Conservation (phyloP, 768 basidiomycete genomes). For the Termitomyces sp. region DNA sequence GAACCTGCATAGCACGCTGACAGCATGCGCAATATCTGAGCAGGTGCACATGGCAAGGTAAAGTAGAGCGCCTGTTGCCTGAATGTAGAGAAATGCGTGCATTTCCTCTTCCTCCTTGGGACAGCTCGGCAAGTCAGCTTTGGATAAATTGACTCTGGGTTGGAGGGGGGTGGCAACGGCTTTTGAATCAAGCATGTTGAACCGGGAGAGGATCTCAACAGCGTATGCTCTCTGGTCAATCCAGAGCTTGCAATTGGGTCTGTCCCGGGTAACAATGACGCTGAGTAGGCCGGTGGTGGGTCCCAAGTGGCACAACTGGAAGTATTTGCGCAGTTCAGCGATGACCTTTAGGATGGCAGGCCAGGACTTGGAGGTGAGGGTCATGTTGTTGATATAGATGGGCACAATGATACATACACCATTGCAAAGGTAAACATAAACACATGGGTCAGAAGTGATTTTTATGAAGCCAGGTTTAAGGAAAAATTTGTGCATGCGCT, state of each 20-base stretch:
- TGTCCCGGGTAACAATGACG: constrained; percentile 1
- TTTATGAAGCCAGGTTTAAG: not conserved
- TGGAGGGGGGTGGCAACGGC: constrained; percentile 10
- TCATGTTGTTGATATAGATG: not conserved
- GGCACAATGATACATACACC: not conserved
- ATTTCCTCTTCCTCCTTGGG: constrained; percentile 1
- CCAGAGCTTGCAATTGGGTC: not conserved
- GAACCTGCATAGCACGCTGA: not conserved
- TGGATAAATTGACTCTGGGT: not conserved
- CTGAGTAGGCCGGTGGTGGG: constrained; percentile 4
- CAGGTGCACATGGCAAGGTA: constrained; percentile 7
- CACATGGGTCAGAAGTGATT: not conserved
- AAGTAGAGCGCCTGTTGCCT: constrained; percentile 8
- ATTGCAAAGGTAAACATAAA: not conserved
- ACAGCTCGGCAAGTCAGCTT: not conserved
- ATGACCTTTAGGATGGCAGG: not conserved
- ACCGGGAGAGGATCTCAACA: not conserved
- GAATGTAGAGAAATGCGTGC: constrained; percentile 2
- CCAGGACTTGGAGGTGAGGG: not conserved
- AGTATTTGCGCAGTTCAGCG: not conserved
- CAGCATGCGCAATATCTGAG: constrained; percentile 2
- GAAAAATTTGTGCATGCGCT: not conserved
- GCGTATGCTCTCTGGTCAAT: not conserved
- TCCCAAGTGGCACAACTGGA: not conserved
- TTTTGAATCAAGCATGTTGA: constrained; percentile 7